Percentiles rank a stretch among this genome's conserved stretches.
Evolutionary conservation across 495 filamentous ascomycete genomes (phyloP).

Genomic region (Xylaria acuta): DNA sequence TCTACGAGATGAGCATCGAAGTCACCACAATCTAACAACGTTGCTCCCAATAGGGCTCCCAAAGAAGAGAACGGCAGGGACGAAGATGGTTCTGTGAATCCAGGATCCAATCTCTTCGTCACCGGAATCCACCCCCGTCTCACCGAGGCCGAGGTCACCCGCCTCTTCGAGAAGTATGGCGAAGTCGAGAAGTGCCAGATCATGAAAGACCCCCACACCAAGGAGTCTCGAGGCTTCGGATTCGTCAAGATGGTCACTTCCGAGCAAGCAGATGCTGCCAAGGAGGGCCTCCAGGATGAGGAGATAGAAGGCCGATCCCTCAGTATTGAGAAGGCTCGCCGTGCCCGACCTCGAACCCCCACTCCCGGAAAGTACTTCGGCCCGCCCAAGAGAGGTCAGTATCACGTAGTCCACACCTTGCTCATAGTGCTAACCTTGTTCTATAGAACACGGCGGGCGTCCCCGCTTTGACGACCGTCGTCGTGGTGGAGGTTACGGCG

Average conservation of each 20-base stretch:
- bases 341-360: constrained; percentile 90
- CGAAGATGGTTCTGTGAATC: constrained; percentile 81
- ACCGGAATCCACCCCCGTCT: constrained; percentile 97
- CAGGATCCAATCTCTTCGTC: constrained; percentile 98
- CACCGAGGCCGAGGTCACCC: constrained; percentile 86
- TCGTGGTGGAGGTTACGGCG: constrained; percentile 58
- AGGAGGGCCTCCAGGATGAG: constrained; percentile 94
- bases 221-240: constrained; percentile 97
- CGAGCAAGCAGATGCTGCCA: constrained; percentile 94
- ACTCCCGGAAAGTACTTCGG: constrained; percentile 99
- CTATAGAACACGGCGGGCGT: constrained; percentile 25
- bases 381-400: constrained; percentile 94
- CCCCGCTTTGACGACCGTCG: constrained; percentile 56
- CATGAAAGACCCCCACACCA: constrained; percentile 97
- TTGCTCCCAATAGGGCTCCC: constrained; percentile 44
- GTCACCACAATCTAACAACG: not conserved
- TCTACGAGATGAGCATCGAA: not conserved
- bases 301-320: constrained; percentile 93
- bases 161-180: constrained; percentile 97
- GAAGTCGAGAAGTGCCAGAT: constrained; percentile 99
- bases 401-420: constrained; percentile 4
- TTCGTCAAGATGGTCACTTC: constrained; percentile 98
- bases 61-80: constrained; percentile 65
- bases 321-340: constrained; percentile 98
- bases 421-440: not conserved